phyloP scores from a whole-genome alignment of 163 green algal genomes.

The Chloromonas sp. region DNA sequence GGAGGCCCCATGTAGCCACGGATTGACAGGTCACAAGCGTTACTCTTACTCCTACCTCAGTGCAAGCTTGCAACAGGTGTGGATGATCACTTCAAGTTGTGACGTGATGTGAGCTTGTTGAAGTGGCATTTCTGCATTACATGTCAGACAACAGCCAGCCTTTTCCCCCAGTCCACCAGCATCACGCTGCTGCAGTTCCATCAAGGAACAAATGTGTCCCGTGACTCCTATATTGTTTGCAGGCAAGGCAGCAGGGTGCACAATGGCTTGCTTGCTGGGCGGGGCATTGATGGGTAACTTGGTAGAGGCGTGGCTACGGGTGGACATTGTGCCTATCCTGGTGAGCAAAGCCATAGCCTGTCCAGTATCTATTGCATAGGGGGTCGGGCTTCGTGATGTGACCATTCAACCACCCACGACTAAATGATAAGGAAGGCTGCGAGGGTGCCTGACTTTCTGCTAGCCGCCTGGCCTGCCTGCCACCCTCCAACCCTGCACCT shows the following conservation, averaged over 20 bases:
- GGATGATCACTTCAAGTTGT: too few species aligned
- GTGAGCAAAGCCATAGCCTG: slow-evolving; percentile 28
- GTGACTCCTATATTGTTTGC: background rate
- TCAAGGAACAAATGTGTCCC: too few species aligned
- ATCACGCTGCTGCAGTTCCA: too few species aligned
- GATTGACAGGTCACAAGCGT: too few species aligned
- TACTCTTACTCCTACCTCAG: too few species aligned
- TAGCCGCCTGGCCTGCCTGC: background rate
- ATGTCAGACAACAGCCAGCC: too few species aligned
- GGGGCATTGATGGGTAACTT: slow-evolving; percentile 64
- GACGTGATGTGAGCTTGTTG: too few species aligned
- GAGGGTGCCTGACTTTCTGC: background rate
- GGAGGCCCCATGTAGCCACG: too few species aligned
- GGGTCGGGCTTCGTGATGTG: background rate
- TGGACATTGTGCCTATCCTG: slow-evolving; percentile 82
- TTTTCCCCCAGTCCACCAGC: too few species aligned
- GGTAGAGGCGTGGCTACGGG: slow-evolving; percentile 71
- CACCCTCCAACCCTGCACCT: background rate
- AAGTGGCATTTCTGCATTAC: too few species aligned
- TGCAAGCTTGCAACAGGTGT: too few species aligned
- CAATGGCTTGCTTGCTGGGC: slow-evolving; percentile 50
- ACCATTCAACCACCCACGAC: background rate
- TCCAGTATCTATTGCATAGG: background rate
- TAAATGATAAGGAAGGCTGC: background rate
- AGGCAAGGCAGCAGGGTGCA: slow-evolving; percentile 52